Base-by-base conservation (phyloP, 2,329 filamentous ascomycete genomes). In the Colletotrichum liriopes region DNA sequence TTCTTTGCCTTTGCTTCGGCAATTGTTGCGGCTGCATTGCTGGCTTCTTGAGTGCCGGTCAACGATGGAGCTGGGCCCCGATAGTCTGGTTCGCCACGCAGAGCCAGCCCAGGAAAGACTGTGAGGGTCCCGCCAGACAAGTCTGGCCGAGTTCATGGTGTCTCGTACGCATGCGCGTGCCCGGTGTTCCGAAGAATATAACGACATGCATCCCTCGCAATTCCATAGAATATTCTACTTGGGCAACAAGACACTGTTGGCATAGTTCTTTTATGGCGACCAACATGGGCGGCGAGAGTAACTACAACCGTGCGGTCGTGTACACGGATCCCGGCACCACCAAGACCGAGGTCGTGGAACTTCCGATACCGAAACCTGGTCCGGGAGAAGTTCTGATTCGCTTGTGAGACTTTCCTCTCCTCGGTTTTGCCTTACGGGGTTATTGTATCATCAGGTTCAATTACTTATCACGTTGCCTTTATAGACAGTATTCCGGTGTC, bases 321-420 rank as follows among this genome's bases (percentile, higher is more conserved):
- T 78, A 76, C 54, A 63, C 75, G 35, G 76, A 76, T 43, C 77
- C 77, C 4, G 77, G 77, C 35, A 77, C 75, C n/a, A 75, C 73
- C 35, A 75, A 76, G 55, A 78, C 75, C 26, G 73, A 74, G 35
- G 73, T 78, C 41, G 71, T 77, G n/a, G 77, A 78, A 20, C 65
- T 78, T 14, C 72, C 75, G 32, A 74, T 77, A 52, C 75, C 77
- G 12, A 63, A 75, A 29, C 76, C 77, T 11, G 75, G 71, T 1
- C 73, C 76, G 5, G 77, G 77, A 5, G 73, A 78, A 59, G 75
- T 78, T 4, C 72, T 78, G 16, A 63, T 78, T 45, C 74, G 74
- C n/a, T 41, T 78, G 77, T 78, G 71, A 67, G 74, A 26, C 26
- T 47, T 47, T 23, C 20, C 45, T 23, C 20, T 23, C 20, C 1